Evolutionary conservation across 306 rosid genomes (phyloP).

Genomic region (Purshia tridentata): DNA sequence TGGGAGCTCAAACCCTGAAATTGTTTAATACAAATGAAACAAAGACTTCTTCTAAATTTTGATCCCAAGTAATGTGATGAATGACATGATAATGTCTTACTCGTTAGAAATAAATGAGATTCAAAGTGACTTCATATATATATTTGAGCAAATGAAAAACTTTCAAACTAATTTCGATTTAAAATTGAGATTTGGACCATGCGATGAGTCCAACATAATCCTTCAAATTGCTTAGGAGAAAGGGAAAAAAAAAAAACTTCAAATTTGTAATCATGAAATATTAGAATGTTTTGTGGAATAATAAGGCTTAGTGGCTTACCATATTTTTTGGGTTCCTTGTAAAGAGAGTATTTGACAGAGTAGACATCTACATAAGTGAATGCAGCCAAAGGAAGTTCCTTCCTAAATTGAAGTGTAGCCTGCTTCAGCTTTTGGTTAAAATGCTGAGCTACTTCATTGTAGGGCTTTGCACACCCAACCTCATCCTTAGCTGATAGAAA

Average conservation of each 20-base stretch:
- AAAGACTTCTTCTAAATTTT: too few species aligned
- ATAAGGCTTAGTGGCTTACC: slow-evolving; percentile 31
- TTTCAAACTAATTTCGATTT: too few species aligned
- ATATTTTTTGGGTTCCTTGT: slow-evolving; percentile 32
- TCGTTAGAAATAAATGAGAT: too few species aligned
- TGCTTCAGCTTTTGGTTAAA: slow-evolving; percentile 50
- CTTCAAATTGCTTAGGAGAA: too few species aligned
- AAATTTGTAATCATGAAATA: too few species aligned
- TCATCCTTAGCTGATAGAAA: slow-evolving; percentile 31
- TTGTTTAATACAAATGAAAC: background rate
- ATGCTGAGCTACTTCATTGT: slow-evolving; percentile 48
- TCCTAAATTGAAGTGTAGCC: slow-evolving; percentile 39
- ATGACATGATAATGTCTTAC: too few species aligned
- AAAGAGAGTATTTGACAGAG: slow-evolving; percentile 35
- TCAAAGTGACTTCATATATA: too few species aligned
- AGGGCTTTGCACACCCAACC: slow-evolving; percentile 46
- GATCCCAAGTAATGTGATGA: too few species aligned
- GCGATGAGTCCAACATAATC: too few species aligned
- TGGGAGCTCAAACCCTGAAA: slow-evolving; percentile 52
- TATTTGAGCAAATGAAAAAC: too few species aligned
- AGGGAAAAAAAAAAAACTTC: too few species aligned
- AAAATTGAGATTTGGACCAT: too few species aligned
- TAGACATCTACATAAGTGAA: slow-evolving; percentile 51
- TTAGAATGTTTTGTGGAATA: background rate
- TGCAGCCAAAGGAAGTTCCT: slow-evolving; percentile 45